Conservation (phyloP, 2,329 filamentous ascomycete species). For the Alternaria consortialis region DNA sequence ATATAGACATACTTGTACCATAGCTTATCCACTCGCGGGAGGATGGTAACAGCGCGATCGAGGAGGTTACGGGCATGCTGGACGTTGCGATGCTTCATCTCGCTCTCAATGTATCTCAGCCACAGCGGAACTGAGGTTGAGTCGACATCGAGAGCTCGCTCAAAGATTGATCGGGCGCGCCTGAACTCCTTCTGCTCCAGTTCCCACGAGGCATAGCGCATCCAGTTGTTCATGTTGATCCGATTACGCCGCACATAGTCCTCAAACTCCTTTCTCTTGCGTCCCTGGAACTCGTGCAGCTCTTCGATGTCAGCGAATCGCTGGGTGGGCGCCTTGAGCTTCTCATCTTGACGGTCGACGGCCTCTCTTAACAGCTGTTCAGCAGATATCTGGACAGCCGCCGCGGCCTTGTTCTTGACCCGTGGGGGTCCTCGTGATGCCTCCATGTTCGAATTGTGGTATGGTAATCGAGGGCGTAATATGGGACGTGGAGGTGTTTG, state of each 20-base stretch:
- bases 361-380: slow-evolving; percentile 97
- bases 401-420: slow-evolving; percentile 98
- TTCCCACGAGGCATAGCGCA: slow-evolving; percentile 97
- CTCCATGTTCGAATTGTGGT: slow-evolving; percentile 72
- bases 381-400: slow-evolving; percentile 84
- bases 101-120: slow-evolving; percentile 93
- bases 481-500: not conserved
- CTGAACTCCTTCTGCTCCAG: slow-evolving; percentile 97
- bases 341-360: slow-evolving; percentile 92
- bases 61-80: slow-evolving; percentile 95
- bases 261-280: slow-evolving; percentile 96
- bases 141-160: slow-evolving; percentile 91
- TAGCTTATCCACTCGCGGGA: slow-evolving; percentile 91
- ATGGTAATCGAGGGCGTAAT: not conserved
- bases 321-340: slow-evolving; percentile 88
- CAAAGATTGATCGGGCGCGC: slow-evolving; percentile 90
- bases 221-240: slow-evolving; percentile 98
- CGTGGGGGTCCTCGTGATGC: slow-evolving; percentile 84
- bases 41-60: slow-evolving; percentile 90
- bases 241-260: slow-evolving; percentile 96
- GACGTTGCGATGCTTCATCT: slow-evolving; percentile 82
- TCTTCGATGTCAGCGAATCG: slow-evolving; percentile 97
- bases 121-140: slow-evolving; percentile 86
- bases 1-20: slow-evolving; percentile 99
- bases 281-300: slow-evolving; percentile 94